Evolutionary conservation across 2,329 filamentous ascomycete genomes (phyloP), one percentile per base, ranked within the genome.

Genomic region (Paracamarosporium sp.): DNA sequence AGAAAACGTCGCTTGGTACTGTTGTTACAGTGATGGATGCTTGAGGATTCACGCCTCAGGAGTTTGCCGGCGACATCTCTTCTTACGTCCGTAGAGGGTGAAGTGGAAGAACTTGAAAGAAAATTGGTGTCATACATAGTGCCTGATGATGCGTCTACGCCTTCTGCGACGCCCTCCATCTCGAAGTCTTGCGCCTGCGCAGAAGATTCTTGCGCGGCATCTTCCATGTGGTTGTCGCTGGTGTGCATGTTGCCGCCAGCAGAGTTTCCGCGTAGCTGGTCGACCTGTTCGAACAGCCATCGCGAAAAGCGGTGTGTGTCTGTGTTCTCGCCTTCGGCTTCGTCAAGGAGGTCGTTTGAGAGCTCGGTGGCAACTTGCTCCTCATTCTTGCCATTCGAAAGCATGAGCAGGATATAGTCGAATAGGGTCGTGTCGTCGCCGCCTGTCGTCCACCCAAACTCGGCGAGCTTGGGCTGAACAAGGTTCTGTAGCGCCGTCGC

Each of bases 401-500:
- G 86, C 94, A 98, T 97, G 62, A 98, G 87, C 57, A 98, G 90
- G 66, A 99, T 95, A 80, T 98, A 99, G 80, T 99, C 95, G 58
- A 93, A 90, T 58, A 99, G 86, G 35, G 92, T 91, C 24, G 89
- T 89, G 76, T 94, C 92, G 71, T 88, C 86, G 66, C 89, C 90
- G 66, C 90, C 90, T 28, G 90, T 88, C 61, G 88, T 93, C 94
- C 95, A 98, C 70, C 93, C 94, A 65, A 93, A 89, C 79, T 99
- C 94, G 57, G 92, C 87, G 56, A 99, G 84, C 81, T 98, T 98
- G 30, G 92, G 90, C 78, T 95, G 91, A 62, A 98, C 93, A 40
- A 89, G 89, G 68, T 84, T 83, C 74, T 90, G 92, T 53, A 99
- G 86, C 63, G 92, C 90, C 67, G 93, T 86, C 65, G 93, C 93